phyloP scores from a whole-genome alignment of 805 yeast species.

The Ogataea polymorpha region DNA sequence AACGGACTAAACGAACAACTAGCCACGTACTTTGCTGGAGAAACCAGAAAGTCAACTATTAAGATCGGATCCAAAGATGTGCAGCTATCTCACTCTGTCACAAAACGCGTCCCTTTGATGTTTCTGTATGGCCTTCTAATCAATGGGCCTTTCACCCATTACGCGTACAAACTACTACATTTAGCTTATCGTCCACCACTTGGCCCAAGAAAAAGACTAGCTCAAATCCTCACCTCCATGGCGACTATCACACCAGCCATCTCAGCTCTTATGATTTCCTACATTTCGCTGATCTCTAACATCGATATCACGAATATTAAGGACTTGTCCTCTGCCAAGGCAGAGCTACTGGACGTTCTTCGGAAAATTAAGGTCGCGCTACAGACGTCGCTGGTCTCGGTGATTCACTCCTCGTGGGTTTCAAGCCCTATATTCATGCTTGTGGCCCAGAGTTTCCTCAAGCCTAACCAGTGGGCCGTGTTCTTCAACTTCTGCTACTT shows the following conservation, averaged over 20 bases:
- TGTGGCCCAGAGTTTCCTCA: slow-evolving; percentile 54
- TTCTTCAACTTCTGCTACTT: slow-evolving; percentile 59
- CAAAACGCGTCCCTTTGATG: slow-evolving; percentile 48
- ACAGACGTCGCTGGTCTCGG: slow-evolving; percentile 41
- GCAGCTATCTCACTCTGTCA: slow-evolving; percentile 39
- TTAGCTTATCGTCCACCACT: slow-evolving; percentile 43
- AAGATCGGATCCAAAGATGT: slow-evolving; percentile 16
- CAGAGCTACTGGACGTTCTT: slow-evolving; percentile 12
- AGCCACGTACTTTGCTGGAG: slow-evolving; percentile 50
- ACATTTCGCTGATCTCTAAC: slow-evolving; percentile 50
- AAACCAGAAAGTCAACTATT: slow-evolving; percentile 31
- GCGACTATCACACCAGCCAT: slow-evolving; percentile 54
- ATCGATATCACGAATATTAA: slow-evolving; percentile 9
- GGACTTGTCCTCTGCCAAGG: slow-evolving; percentile 9
- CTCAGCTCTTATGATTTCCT: slow-evolving; percentile 46
- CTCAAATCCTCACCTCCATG: slow-evolving; percentile 51
- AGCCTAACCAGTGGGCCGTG: slow-evolving; percentile 62
- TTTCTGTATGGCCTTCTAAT: slow-evolving; percentile 52
- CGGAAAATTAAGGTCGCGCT: slow-evolving; percentile 33
- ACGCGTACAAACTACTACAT: slow-evolving; percentile 46
- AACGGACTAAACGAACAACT: slow-evolving; percentile 56
- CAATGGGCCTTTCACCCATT: slow-evolving; percentile 58
- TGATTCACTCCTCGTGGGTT: slow-evolving; percentile 51
- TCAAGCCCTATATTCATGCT: slow-evolving; percentile 50
- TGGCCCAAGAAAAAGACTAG: slow-evolving; percentile 36